Percentiles rank a stretch among this genome's conserved stretches.
Evolutionary conservation across 495 filamentous ascomycete species (phyloP).

Genomic region (Aspergillus sclerotiicarbonarius): DNA sequence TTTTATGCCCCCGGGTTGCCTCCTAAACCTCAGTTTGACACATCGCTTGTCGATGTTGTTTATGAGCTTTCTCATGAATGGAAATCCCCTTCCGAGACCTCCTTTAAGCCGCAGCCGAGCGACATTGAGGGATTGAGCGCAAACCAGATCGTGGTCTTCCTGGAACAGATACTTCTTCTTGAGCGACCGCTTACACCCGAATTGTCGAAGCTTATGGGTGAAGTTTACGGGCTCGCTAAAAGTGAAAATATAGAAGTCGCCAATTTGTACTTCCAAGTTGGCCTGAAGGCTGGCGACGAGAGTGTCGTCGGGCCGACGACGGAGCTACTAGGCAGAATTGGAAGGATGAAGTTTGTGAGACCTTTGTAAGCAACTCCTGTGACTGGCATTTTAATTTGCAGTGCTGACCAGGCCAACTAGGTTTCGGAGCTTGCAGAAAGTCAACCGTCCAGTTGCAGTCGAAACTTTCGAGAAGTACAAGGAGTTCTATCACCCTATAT

Average conservation of each 20-base stretch:
- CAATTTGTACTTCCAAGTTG: slow-evolving; percentile 72
- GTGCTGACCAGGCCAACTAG: slow-evolving; percentile 27
- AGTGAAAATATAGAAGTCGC: slow-evolving; percentile 84
- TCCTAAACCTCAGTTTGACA: slow-evolving; percentile 87
- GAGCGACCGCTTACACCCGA: slow-evolving; percentile 57
- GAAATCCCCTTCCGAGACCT: slow-evolving; percentile 47
- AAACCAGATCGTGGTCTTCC: slow-evolving; percentile 87
- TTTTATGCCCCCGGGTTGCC: slow-evolving; percentile 85
- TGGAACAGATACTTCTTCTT: slow-evolving; percentile 71
- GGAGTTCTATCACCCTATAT: slow-evolving; percentile 96
- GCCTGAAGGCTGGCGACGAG: slow-evolving; percentile 68
- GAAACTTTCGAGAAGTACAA: slow-evolving; percentile 82
- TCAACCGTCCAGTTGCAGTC: slow-evolving; percentile 70
- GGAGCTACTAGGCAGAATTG: slow-evolving; percentile 74
- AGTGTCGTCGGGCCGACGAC: slow-evolving; percentile 65
- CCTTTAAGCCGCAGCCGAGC: slow-evolving; percentile 62
- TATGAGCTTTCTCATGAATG: slow-evolving; percentile 79
- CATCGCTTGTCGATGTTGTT: slow-evolving; percentile 80
- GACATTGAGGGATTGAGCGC: slow-evolving; percentile 74
- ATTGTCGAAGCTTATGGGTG: slow-evolving; percentile 65
- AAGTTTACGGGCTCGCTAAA: slow-evolving; percentile 63
- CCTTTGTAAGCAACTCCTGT: slow-evolving; percentile 54
- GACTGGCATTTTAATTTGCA: background rate
- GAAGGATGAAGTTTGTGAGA: slow-evolving; percentile 95
- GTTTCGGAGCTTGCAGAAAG: slow-evolving; percentile 67